Conservation (phyloP, 1,284 basidiomycete species). For the Pyrrhoderma lamaoense region DNA sequence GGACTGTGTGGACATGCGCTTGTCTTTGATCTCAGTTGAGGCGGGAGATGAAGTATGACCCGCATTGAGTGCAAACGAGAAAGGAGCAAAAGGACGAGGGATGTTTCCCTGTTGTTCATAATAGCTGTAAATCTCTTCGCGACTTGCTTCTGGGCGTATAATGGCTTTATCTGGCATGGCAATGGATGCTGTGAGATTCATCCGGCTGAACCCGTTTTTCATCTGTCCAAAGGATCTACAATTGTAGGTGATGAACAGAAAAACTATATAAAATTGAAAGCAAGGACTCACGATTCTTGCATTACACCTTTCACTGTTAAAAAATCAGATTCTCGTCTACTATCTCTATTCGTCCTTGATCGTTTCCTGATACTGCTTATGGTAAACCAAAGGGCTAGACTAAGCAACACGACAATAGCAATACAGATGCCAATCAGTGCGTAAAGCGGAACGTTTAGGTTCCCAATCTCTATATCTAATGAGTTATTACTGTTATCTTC, state of each 20-base stretch:
- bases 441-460: slow-evolving; percentile 15
- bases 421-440: slow-evolving; percentile 43
- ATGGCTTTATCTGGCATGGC: slow-evolving; percentile 46
- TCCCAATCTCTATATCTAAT: slow-evolving; percentile 1
- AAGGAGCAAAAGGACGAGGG: slow-evolving; percentile 42
- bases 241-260: neutral
- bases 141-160: slow-evolving; percentile 29
- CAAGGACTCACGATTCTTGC: slow-evolving; percentile 25
- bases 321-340: slow-evolving; percentile 36
- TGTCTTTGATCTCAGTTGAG: slow-evolving; percentile 10
- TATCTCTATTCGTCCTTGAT: slow-evolving; percentile 30
- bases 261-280: neutral
- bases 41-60: slow-evolving; percentile 20
- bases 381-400: slow-evolving; percentile 34
- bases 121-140: slow-evolving; percentile 39
- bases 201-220: slow-evolving; percentile 35
- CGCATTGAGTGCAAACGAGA: slow-evolving; percentile 32
- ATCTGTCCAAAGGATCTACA: slow-evolving; percentile 11
- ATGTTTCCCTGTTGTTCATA: slow-evolving; percentile 40
- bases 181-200: slow-evolving; percentile 37
- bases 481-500: neutral
- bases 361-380: slow-evolving; percentile 36
- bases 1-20: slow-evolving; percentile 21
- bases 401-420: slow-evolving; percentile 33
- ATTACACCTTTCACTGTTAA: slow-evolving; percentile 41